These are phyloP conservation scores for Plectosphaerella sp. DNA, from an alignment of 2,329 filamentous ascomycete genomes.

Conservation along the genomic window DNA sequence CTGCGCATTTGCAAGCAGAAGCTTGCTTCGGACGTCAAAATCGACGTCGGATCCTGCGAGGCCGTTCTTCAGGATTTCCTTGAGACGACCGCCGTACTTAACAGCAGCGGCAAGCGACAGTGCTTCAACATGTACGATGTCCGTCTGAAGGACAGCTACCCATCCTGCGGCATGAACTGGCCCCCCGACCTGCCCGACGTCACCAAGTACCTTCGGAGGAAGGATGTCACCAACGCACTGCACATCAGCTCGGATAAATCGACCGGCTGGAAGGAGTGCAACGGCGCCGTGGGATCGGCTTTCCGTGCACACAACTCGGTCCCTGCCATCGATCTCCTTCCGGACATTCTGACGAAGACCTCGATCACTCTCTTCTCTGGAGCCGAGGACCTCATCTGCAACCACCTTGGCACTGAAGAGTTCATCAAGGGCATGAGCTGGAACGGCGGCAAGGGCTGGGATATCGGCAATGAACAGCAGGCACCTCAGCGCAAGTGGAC, in stretches of 20 bases:
- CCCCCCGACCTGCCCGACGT: constrained; percentile 77
- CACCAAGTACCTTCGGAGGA: constrained; percentile 76
- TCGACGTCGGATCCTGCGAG: constrained; percentile 73
- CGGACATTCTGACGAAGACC: constrained; percentile 71
- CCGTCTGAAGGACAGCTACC: constrained; percentile 72
- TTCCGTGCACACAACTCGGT: constrained; percentile 69
- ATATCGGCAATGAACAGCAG: constrained; percentile 25
- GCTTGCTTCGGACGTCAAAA: constrained; percentile 44
- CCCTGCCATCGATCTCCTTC: constrained; percentile 71
- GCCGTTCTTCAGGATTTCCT: constrained; percentile 70
- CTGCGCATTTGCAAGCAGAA: constrained; percentile 65
- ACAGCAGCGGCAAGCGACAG: constrained; percentile 41
- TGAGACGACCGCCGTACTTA: constrained; percentile 52
- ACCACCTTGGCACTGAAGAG: constrained; percentile 89
- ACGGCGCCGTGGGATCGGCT: constrained; percentile 66
- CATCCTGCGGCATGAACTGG: constrained; percentile 96
- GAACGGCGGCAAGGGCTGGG: constrained; percentile 88
- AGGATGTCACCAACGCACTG: constrained; percentile 75
- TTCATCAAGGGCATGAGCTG: constrained; percentile 87
- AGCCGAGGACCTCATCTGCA: constrained; percentile 92
- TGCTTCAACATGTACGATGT: constrained; percentile 98
- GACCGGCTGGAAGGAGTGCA: constrained; percentile 90
- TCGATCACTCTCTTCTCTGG: constrained; percentile 87
- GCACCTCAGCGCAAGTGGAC: constrained; percentile 92
- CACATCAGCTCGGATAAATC: constrained; percentile 79